Evolutionary conservation across 805 yeast genomes (phyloP), one percentile per base, ranked within the genome.

Genomic region (Metschnikowia orientalis): DNA sequence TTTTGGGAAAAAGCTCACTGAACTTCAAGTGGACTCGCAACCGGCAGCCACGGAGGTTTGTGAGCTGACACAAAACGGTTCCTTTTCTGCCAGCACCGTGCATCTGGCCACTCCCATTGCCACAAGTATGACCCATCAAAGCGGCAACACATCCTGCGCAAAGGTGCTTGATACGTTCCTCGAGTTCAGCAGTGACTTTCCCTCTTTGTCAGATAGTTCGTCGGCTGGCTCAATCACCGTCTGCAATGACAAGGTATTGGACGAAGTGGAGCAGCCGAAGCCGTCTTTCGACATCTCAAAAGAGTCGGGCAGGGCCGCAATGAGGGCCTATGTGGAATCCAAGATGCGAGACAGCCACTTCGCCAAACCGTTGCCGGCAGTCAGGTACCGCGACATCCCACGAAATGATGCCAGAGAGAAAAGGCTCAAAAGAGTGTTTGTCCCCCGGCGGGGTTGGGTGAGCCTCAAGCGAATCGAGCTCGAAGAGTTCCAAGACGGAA

Each of bases 401-500:
- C 25, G 35, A 18, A 14, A 11, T 18, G 34, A 30, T 17, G 17
- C 36, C 6, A 18, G 18, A 12, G 22, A 24, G 11, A 28, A 11
- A 12, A 36, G 17, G 16, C 31, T 30, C 35, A 19, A 38, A 6
- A 32, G 44, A 10, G 39, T 39, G 6, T 40, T 26, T 18, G 29
- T 36, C 12, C 38, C 44, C 6, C 29, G 30, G 16, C 34, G 39
- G 23, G 45, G 45, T n/a, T 41, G 45, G 45, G 31, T 41, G 14
- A 31, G 25, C 17, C 15, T 31, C 17, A 24, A 19, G 12, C 18
- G 12, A 18, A 12, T 30, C n/a, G 33, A 30, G 12, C 13, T 30
- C 26, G 32, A 29, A 17, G 32, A 29, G 11, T 16, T 22, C 10
- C 26, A 29, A 12, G 26, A 29, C 23, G 32, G 32, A 6, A 8